A percentile compares a stretch with the other conserved stretches of the same genome.
Conservation (phyloP, 1,139 yeast species). For the Yamadazyma buinensis region DNA sequence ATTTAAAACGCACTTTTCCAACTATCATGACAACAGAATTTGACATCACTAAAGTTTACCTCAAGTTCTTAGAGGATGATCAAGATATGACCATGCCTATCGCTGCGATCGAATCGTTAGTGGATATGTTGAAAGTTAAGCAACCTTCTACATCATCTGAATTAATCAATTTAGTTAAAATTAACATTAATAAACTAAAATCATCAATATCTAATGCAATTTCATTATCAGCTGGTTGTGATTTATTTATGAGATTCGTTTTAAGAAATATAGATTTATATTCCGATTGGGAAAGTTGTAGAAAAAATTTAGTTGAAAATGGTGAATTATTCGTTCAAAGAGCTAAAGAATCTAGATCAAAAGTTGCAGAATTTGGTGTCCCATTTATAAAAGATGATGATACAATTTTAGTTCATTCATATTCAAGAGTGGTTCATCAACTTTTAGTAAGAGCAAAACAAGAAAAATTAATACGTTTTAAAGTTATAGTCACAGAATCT, state of each 20-base stretch:
- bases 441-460: conserved; percentile 72
- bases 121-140: conserved; percentile 72
- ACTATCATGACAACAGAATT: too few relatives aligned
- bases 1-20: too few relatives aligned
- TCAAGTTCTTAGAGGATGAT: conserved; percentile 78
- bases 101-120: conserved; percentile 94
- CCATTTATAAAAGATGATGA: conserved; percentile 94
- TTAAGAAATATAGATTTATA: conserved; percentile 83
- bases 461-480: conserved; percentile 68
- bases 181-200: conserved; percentile 72
- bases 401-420: conserved; percentile 84
- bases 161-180: conserved; percentile 73
- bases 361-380: conserved; percentile 83
- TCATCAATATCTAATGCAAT: conserved; percentile 83
- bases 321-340: conserved; percentile 89
- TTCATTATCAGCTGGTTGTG: conserved; percentile 96
- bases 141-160: conserved; percentile 94
- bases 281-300: conserved; percentile 96
- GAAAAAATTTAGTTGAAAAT: conserved; percentile 82
- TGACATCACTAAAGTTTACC: conserved; percentile 78
- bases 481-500: conserved; percentile 91
- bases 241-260: conserved; percentile 90
- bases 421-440: conserved; percentile 84
- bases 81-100: conserved; percentile 98
- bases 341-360: conserved; percentile 85